Percentiles rank a stretch among this genome's conserved stretches.
These are phyloP conservation scores for Aspergillus pseudotamarii DNA, from an alignment of 2,329 filamentous ascomycete genomes.

Conservation along the genomic window DNA sequence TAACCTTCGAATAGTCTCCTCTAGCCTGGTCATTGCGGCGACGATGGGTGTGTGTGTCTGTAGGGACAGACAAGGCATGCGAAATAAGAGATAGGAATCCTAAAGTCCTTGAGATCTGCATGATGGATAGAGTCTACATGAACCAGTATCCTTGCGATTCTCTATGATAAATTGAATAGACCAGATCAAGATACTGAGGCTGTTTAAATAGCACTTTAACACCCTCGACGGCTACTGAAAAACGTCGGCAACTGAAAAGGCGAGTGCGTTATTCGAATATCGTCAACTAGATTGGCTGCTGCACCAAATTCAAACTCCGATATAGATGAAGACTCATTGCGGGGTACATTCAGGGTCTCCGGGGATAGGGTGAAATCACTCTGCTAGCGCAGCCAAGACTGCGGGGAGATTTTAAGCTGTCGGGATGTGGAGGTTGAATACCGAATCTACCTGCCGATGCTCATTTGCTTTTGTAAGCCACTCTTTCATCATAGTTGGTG, in stretches of 20 bases:
- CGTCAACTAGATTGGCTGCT: neutral
- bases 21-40: neutral
- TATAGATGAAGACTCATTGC: neutral
- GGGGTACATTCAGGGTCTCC: neutral
- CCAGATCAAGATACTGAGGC: rapidly evolving
- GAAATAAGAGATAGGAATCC: neutral
- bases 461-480: neutral
- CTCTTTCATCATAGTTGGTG: no score
- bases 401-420: neutral
- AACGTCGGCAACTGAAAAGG: rapidly evolving
- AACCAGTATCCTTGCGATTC: no score
- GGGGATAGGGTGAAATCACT: neutral
- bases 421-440: neutral
- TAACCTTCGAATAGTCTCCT: neutral
- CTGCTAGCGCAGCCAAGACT: neutral
- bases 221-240: neutral
- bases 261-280: neutral
- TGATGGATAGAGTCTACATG: neutral
- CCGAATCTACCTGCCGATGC: no score
- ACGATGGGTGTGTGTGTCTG: neutral
- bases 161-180: no score
- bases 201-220: neutral
- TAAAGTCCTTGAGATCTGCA: neutral
- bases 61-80: neutral
- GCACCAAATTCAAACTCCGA: rapidly evolving